Percentiles rank a stretch among this genome's conserved stretches.
Evolutionary conservation across 108 stramenopile species (phyloP).

Genomic region (Fistulifera pelliculosa): DNA sequence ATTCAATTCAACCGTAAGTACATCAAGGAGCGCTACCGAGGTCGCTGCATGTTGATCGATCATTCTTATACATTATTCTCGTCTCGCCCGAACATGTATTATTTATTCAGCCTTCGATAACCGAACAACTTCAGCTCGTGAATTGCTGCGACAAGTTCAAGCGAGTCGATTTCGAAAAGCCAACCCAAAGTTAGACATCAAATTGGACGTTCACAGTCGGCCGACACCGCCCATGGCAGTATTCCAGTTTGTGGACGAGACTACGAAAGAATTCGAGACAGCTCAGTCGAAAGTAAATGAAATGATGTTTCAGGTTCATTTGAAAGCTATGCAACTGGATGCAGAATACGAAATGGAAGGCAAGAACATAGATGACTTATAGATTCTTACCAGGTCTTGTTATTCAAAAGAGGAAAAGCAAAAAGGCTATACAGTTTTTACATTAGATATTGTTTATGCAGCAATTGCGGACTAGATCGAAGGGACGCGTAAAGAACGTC

Average conservation of each 20-base stretch:
- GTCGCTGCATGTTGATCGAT: background rate
- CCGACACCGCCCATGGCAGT: slow-evolving; percentile 27
- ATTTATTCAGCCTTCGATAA: slow-evolving; percentile 29
- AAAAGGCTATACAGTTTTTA: too few relatives aligned
- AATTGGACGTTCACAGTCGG: slow-evolving; percentile 18
- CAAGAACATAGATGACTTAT: slow-evolving; percentile 47
- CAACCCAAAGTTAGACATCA: slow-evolving; percentile 40
- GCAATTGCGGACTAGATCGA: too few relatives aligned
- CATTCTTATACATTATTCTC: too few relatives aligned
- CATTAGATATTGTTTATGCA: too few relatives aligned
- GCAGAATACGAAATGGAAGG: slow-evolving; percentile 47
- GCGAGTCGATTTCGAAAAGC: slow-evolving; percentile 20
- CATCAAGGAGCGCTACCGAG: background rate
- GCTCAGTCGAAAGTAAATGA: slow-evolving; percentile 27
- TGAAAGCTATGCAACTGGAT: slow-evolving; percentile 41
- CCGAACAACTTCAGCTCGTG: slow-evolving; percentile 36
- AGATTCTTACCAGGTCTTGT: slow-evolving; percentile 1
- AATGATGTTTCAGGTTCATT: slow-evolving; percentile 40
- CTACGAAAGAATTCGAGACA: slow-evolving; percentile 28
- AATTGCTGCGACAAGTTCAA: slow-evolving; percentile 40
- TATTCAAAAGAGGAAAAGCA: too few relatives aligned
- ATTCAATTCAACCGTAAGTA: slow-evolving; percentile 43
- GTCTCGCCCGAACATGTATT: background rate
- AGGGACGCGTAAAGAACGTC: too few relatives aligned
- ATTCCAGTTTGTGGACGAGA: slow-evolving; percentile 37